Evolutionary conservation across 495 filamentous ascomycete species (phyloP), one percentile per base, ranked within the genome.

Genomic region (Annulohypoxylon stygium): DNA sequence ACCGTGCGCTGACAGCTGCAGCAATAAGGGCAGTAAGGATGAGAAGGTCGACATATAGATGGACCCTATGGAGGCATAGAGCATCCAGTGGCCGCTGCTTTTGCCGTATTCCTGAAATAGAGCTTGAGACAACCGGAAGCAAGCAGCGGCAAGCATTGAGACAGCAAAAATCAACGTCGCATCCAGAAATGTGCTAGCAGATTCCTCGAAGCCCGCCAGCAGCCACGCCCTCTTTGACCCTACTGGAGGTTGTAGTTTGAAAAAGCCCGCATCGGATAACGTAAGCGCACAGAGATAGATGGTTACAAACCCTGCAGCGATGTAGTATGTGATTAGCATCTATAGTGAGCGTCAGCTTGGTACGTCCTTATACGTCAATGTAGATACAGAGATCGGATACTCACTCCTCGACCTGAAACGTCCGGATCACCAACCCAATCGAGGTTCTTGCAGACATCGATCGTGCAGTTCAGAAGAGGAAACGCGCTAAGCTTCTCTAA

Each of bases 41-140:
- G 69, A 67, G 26, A 72, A 72, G 0, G 54, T 66, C 0, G 69
- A 66, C 61, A 72, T 72, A 47, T 67, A 67, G 1, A 67, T 23
- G 10, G 69, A 72, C 1, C 33, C 43, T 10, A 72, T 58, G 12
- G 51, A 45, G 8, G 58, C 58, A 48, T 67, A 72, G 23, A 67
- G 12, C 55, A 66, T 66, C 55, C 53, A 66, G 8, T 72, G 62
- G 3, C 54, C 65, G 2, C 37, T 18, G 47, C 7, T 23, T n/a
- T n/a, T 14, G 7, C 45, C 45, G 7, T 1, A 25, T 1, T 58
- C 57, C 36, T 55, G 61, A 0, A 36, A 54, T 14, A 48, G 37
- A 18, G 61, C 54, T 60, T 47, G 61, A 10, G 54, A 37, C 47
- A 67, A 47, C 9, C 65, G 41, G 33, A 67, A 67, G 34, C 65